Percentiles rank a stretch among this genome's conserved stretches.
phyloP scores from a whole-genome alignment of 371 early-diverging fungal species.

The Mucor mucedo region DNA sequence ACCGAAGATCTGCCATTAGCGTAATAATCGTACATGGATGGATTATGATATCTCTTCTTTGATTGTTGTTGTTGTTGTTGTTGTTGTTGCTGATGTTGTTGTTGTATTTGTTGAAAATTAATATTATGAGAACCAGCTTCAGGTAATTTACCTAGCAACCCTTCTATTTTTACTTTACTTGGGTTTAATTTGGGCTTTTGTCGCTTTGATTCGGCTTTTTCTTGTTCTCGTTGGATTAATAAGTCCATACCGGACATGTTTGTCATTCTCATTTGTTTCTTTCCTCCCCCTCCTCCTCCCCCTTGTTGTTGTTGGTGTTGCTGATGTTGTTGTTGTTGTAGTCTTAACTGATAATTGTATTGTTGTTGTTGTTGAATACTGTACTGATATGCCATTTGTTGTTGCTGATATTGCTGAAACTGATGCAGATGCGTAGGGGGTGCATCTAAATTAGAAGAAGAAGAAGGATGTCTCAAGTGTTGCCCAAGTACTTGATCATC shows the following conservation, averaged over 20 bases:
- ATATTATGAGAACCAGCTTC: conserved; percentile 51
- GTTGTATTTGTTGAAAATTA: conserved; percentile 45
- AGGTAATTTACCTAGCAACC: conserved; percentile 47
- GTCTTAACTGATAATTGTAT: conserved; percentile 2
- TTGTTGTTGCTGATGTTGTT: conserved; percentile 32
- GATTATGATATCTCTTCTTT: conserved; percentile 21
- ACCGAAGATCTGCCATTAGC: conserved; percentile 15
- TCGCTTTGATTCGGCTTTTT: conserved; percentile 44
- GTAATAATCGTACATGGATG: conserved; percentile 13
- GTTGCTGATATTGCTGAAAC: conserved; percentile 28
- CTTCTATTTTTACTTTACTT: conserved; percentile 51
- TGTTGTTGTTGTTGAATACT: conserved; percentile 16
- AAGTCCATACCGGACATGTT: conserved; percentile 55
- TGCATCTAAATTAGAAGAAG: conserved; percentile 16
- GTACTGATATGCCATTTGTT: conserved; percentile 20
- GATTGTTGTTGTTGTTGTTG: conserved; percentile 42
- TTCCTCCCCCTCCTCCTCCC: too few species aligned
- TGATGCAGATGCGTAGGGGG: conserved; percentile 22
- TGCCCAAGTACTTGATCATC: conserved; percentile 23
- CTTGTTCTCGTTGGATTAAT: conserved; percentile 49
- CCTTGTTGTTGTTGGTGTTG: conserved; percentile 23
- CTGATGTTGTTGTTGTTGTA: conserved; percentile 4
- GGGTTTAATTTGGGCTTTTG: conserved; percentile 44
- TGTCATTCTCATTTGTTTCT: conserved; percentile 26
- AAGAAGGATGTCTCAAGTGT: conserved; percentile 12